These are phyloP conservation scores for Pseudogymnoascus sp. DNA, from an alignment of 2,329 filamentous ascomycete genomes.

Conservation along the genomic window DNA sequence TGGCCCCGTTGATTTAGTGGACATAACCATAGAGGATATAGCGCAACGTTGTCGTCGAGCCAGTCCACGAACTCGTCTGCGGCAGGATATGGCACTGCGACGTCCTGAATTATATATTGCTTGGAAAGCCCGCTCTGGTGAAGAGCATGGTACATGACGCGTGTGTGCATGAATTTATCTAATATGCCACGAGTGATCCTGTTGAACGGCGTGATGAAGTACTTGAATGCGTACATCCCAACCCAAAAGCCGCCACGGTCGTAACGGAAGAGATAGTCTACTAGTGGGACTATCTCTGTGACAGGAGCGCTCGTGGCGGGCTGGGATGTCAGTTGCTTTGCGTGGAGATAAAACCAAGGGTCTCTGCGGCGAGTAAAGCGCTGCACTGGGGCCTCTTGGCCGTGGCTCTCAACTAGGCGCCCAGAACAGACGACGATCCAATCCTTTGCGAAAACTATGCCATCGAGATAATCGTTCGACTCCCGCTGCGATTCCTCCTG, in stretches of 20 bases:
- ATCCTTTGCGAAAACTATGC: conserved; percentile 39
- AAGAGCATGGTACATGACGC: conserved; percentile 54
- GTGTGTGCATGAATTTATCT: conserved; percentile 53
- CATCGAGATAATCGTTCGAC: conserved; percentile 47
- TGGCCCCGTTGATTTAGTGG: conserved; percentile 34
- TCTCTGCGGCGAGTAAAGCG: conserved; percentile 44
- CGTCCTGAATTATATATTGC: conserved; percentile 54
- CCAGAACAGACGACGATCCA: conserved; percentile 45
- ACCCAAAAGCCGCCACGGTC: conserved; percentile 57
- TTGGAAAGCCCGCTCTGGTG: conserved; percentile 49
- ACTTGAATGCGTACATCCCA: conserved; percentile 49
- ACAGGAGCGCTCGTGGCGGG: background rate
- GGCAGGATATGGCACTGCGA: conserved; percentile 47
- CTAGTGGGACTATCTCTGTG: conserved; percentile 33
- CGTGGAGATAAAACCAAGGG: conserved; percentile 56
- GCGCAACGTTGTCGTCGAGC: conserved; percentile 36
- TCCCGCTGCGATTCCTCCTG: conserved; percentile 24
- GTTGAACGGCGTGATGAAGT: conserved; percentile 55
- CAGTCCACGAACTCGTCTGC: conserved; percentile 45
- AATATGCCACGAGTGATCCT: conserved; percentile 48
- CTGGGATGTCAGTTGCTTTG: conserved; percentile 24
- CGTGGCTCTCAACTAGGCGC: conserved; percentile 32
- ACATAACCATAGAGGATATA: conserved; percentile 54
- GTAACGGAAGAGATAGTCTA: conserved; percentile 49
- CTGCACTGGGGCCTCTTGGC: conserved; percentile 18